These are phyloP conservation scores for Rostrohypoxylon terebratum DNA, from an alignment of 495 filamentous ascomycete genomes.

Conservation along the genomic window DNA sequence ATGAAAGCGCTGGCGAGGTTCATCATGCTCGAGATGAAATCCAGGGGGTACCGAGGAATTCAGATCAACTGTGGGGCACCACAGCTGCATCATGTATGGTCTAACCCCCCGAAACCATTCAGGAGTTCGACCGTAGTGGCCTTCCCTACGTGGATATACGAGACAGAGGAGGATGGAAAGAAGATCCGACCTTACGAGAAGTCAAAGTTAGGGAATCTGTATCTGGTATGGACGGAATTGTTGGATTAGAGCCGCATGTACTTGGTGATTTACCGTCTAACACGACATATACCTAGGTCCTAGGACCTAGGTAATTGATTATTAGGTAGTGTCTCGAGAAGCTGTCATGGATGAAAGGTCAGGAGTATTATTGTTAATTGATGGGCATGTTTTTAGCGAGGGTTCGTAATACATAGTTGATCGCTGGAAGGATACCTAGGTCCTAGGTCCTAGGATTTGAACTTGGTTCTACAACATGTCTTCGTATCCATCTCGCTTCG, in stretches of 20 bases:
- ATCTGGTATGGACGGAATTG: constrained; percentile 36
- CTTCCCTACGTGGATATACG: constrained; percentile 39
- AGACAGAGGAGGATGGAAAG: constrained; percentile 36
- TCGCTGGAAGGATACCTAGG: background rate
- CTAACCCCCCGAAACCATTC: constrained; percentile 38
- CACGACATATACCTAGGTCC: too few species aligned
- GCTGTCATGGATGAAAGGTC: background rate
- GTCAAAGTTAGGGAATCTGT: constrained; percentile 32
- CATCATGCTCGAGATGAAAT: constrained; percentile 45
- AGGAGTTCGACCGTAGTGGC: constrained; percentile 30
- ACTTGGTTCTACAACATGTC: background rate
- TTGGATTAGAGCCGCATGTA: constrained; percentile 19
- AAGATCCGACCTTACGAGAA: constrained; percentile 36
- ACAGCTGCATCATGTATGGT: constrained; percentile 36
- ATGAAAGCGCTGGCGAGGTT: constrained; percentile 36
- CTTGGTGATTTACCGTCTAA: background rate
- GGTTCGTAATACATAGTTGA: background rate
- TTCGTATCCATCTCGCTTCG: background rate
- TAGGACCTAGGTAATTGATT: too few species aligned
- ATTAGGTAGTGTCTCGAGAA: background rate
- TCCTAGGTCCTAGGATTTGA: too few species aligned
- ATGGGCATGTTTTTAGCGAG: background rate
- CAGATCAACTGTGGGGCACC: constrained; percentile 41
- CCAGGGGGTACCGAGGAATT: constrained; percentile 39
- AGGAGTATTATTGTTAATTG: background rate